Conservation (phyloP, 331 rosid species). For the Ulmus americana region DNA sequence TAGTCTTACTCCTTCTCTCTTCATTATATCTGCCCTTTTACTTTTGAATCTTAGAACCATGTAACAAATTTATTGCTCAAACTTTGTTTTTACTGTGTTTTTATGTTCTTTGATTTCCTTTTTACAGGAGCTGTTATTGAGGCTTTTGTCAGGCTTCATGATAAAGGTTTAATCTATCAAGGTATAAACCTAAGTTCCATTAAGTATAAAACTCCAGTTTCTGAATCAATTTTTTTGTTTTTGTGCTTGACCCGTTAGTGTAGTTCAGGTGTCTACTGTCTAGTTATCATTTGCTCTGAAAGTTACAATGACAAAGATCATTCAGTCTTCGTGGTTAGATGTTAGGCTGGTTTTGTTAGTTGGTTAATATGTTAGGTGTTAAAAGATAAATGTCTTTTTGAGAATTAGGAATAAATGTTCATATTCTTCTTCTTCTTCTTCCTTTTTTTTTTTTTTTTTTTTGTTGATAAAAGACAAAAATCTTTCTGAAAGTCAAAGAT, state of each 20-base stretch:
- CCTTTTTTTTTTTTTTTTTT: no score
- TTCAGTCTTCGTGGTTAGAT: no score
- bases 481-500: no score
- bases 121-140: slow-evolving; percentile 85
- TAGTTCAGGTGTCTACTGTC: neutral
- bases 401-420: no score
- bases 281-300: no score
- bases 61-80: neutral
- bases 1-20: neutral
- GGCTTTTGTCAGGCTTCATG: slow-evolving; percentile 93
- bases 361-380: neutral
- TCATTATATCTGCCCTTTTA: no score
- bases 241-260: slow-evolving; percentile 5
- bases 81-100: slow-evolving; percentile 8
- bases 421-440: no score
- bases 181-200: slow-evolving; percentile 40
- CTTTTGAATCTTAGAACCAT: no score
- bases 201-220: neutral
- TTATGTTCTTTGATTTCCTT: slow-evolving; percentile 34
- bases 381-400: neutral
- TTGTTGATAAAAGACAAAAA: no score
- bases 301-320: no score
- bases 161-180: slow-evolving; percentile 90
- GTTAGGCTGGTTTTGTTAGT: neutral
- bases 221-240: neutral